A percentile compares a stretch with the other conserved stretches of the same genome.
Conservation (phyloP, 306 rosid species). For the Alnus glutinosa region DNA sequence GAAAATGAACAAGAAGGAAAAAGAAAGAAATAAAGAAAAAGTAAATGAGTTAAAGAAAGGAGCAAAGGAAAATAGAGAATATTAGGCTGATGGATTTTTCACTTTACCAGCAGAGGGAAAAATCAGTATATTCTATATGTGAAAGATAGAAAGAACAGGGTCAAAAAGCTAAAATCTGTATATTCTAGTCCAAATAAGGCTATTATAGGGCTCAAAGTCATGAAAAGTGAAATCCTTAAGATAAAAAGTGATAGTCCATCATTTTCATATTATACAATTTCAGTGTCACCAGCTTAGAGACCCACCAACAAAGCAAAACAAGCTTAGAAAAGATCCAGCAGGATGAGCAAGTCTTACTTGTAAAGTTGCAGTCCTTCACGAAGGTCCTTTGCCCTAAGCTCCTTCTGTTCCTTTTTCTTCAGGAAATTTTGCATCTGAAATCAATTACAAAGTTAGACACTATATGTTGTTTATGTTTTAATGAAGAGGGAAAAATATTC, state of each 20-base stretch:
- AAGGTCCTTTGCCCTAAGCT: slow-evolving; percentile 60
- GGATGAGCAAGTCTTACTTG: slow-evolving; percentile 48
- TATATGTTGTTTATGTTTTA: slow-evolving; percentile 13
- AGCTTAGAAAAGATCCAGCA: slow-evolving; percentile 16
- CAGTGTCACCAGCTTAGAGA: neutral
- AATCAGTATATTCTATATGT: slow-evolving; percentile 1
- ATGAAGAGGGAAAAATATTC: neutral
- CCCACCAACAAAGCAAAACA: slow-evolving; percentile 13
- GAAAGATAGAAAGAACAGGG: neutral
- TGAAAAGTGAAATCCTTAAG: neutral
- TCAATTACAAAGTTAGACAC: slow-evolving; percentile 34
- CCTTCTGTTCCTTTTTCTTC: slow-evolving; percentile 78
- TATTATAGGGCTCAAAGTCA: neutral
- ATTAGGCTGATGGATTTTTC: neutral
- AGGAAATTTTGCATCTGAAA: slow-evolving; percentile 83
- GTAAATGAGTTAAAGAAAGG: neutral
- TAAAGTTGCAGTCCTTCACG: slow-evolving; percentile 82
- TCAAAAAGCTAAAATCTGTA: neutral
- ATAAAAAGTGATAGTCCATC: neutral
- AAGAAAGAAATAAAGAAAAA: neutral
- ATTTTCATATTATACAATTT: neutral
- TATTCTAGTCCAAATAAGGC: too few relatives aligned
- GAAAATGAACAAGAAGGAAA: neutral
- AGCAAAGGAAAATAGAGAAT: neutral
- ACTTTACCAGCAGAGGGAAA: neutral